A percentile compares a stretch with the other conserved stretches of the same genome.
These are phyloP conservation scores for Usnea hakonensis DNA, from an alignment of 495 filamentous ascomycete genomes.

Conservation along the genomic window DNA sequence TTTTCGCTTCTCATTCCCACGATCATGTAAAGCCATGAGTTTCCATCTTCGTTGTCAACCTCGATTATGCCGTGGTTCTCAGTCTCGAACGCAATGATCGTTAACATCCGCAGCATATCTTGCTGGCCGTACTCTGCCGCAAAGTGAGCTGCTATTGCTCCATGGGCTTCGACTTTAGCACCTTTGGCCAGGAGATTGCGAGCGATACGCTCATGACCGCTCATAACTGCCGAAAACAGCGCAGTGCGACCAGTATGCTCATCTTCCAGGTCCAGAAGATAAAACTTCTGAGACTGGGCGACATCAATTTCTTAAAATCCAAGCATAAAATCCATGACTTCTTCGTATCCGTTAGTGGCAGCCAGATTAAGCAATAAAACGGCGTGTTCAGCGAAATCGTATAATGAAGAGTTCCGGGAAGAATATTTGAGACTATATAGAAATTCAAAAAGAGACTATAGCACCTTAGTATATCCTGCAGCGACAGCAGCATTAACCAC, in stretches of 20 bases:
- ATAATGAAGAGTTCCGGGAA: not conserved
- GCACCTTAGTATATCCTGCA: not conserved
- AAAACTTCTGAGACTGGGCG: not conserved
- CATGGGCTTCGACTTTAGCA: not conserved
- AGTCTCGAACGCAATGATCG: not conserved
- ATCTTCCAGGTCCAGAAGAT: not conserved
- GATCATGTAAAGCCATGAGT: no score
- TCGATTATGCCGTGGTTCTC: no score
- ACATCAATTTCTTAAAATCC: no score
- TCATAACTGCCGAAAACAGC: not conserved
- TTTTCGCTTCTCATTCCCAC: no score
- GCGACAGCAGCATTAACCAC: not conserved
- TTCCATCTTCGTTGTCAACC: no score
- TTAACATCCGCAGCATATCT: not conserved
- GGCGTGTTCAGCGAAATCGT: not conserved
- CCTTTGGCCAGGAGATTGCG: not conserved
- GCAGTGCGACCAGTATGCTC: not conserved
- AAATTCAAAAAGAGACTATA: not conserved
- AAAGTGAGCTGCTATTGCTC: not conserved
- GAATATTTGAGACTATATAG: no score
- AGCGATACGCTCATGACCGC: not conserved
- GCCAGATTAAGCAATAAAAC: not conserved
- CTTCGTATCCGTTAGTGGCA: not conserved
- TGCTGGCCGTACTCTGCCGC: not conserved
- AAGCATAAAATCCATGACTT: not conserved